These are phyloP conservation scores for Psidium friedrichsthalianum DNA, from an alignment of 345 rosid species.

Conservation along the genomic window DNA sequence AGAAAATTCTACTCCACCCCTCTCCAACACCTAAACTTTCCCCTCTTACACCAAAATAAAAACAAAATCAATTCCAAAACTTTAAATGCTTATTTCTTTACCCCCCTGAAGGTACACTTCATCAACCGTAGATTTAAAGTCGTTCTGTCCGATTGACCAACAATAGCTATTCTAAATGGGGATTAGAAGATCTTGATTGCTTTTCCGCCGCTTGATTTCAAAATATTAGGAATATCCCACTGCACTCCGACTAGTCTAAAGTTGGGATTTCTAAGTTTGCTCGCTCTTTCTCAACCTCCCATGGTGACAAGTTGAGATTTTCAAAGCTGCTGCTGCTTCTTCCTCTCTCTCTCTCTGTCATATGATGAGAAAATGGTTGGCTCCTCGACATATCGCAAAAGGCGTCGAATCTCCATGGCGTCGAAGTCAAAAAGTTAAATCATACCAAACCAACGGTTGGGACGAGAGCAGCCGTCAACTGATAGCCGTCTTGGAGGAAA, in stretches of 20 bases:
- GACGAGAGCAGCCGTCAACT: not conserved
- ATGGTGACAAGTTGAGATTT: not conserved
- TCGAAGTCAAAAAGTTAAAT: not conserved
- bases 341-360: not conserved
- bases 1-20: not conserved
- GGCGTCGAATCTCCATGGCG: not conserved
- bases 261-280: not conserved
- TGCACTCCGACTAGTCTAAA: not conserved
- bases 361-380: not conserved
- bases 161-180: not conserved
- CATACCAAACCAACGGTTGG: not conserved
- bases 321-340: not conserved
- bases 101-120: not conserved
- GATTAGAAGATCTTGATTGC: not conserved
- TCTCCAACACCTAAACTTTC: not conserved
- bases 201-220: not conserved
- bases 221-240: not conserved
- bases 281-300: not conserved
- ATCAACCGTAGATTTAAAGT: not conserved
- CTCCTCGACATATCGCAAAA: not conserved
- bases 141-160: not conserved
- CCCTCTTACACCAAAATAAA: not conserved
- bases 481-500: not conserved
- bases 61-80: not conserved
- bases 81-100: not conserved